Conservation (phyloP, 2,329 filamentous ascomycete genomes). For the Colletotrichum scovillei region DNA sequence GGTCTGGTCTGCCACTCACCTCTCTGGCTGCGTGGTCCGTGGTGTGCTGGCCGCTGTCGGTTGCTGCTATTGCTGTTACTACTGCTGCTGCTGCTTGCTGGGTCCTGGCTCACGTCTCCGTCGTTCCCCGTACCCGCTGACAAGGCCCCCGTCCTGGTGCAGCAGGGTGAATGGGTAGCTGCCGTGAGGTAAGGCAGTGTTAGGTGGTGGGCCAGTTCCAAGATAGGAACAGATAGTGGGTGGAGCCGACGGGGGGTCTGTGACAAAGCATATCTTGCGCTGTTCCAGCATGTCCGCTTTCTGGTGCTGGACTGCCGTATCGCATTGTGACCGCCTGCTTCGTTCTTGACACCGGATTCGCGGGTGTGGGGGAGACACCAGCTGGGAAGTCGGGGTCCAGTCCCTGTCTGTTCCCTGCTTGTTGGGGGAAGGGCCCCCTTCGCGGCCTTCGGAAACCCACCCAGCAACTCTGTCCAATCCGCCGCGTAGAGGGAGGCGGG, state of each 20-base stretch:
- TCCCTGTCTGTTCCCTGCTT: slow-evolving; percentile 32
- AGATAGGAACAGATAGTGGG: slow-evolving; percentile 23
- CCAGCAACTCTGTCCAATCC: slow-evolving; percentile 11
- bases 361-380: slow-evolving; percentile 14
- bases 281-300: neutral
- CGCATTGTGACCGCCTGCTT: slow-evolving; percentile 19
- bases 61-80: slow-evolving; percentile 6
- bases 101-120: slow-evolving; percentile 6
- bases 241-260: slow-evolving; percentile 23
- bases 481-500: slow-evolving; percentile 2
- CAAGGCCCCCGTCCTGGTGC: slow-evolving; percentile 19
- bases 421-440: slow-evolving; percentile 10
- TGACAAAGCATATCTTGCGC: slow-evolving; percentile 33
- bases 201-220: slow-evolving; percentile 14
- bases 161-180: neutral
- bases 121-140: slow-evolving; percentile 18
- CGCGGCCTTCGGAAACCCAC: neutral
- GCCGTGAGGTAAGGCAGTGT: slow-evolving; percentile 3
- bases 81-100: neutral
- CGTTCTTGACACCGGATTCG: slow-evolving; percentile 33
- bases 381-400: slow-evolving; percentile 27
- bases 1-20: neutral
- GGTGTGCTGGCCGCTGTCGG: slow-evolving; percentile 7
- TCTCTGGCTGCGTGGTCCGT: slow-evolving; percentile 10
- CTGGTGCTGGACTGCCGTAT: neutral